Percentiles rank a stretch among this genome's conserved stretches.
Conservation (phyloP, 352 stramenopile genomes). For the Phytophthora sp. region DNA sequence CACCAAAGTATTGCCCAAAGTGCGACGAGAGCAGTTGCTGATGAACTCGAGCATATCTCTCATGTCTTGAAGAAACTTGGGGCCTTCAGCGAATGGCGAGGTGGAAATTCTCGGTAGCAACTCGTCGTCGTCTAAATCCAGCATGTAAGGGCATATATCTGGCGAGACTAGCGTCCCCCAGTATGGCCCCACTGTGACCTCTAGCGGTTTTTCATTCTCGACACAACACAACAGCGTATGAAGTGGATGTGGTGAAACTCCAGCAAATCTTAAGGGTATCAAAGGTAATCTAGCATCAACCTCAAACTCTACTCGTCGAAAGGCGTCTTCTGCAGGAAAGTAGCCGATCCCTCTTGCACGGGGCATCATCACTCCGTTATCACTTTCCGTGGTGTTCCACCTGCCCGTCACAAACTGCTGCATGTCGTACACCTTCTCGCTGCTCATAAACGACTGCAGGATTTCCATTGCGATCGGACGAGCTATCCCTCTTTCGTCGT, state of each 20-base stretch:
- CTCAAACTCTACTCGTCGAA: slow-evolving; percentile 31
- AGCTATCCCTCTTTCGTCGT: slow-evolving; percentile 32
- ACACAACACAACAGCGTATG: slow-evolving; percentile 33
- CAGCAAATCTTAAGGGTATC: slow-evolving; percentile 29
- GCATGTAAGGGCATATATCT: slow-evolving; percentile 21
- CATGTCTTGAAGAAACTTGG: slow-evolving; percentile 43
- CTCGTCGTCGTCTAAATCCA: slow-evolving; percentile 28
- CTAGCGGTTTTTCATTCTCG: slow-evolving; percentile 17
- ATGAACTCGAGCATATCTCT: slow-evolving; percentile 37
- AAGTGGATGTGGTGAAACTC: slow-evolving; percentile 23
- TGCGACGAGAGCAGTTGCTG: slow-evolving; percentile 25
- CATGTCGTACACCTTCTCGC: slow-evolving; percentile 17
- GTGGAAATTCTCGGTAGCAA: slow-evolving; percentile 35
- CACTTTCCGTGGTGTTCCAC: slow-evolving; percentile 28
- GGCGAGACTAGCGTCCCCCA: slow-evolving; percentile 22
- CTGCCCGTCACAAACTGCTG: slow-evolving; percentile 27
- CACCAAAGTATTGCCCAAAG: slow-evolving; percentile 18
- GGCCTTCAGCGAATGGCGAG: slow-evolving; percentile 35
- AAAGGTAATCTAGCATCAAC: slow-evolving; percentile 23
- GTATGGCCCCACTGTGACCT: slow-evolving; percentile 30
- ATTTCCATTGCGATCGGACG: slow-evolving; percentile 31
- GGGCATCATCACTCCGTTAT: slow-evolving; percentile 16
- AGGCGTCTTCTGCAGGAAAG: slow-evolving; percentile 28
- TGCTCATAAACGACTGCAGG: slow-evolving; percentile 19
- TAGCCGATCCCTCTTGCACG: slow-evolving; percentile 34